Evolutionary conservation across 805 yeast species (phyloP).

Genomic region (Phaffomyces thermotolerans): DNA sequence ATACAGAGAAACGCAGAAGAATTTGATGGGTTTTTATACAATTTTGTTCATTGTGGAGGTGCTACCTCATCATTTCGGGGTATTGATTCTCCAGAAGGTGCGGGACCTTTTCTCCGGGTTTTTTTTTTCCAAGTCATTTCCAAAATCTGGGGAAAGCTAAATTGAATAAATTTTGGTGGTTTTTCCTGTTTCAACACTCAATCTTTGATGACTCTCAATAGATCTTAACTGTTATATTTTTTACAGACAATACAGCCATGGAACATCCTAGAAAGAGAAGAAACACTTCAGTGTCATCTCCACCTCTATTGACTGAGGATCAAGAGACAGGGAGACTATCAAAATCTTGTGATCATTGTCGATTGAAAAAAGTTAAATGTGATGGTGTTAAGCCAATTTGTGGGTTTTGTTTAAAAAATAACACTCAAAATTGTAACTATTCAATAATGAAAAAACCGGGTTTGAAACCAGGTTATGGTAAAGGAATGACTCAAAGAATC

Average conservation of each 20-base stretch:
- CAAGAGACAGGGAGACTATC: constrained; percentile 10
- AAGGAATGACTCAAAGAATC: constrained; percentile 15
- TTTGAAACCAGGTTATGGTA: constrained; percentile 20
- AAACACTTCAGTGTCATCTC: background rate
- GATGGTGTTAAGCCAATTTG: constrained; percentile 17
- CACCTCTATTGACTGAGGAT: background rate
- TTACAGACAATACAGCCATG: background rate
- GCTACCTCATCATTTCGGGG: background rate
- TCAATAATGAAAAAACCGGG: constrained; percentile 20
- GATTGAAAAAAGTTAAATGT: constrained; percentile 19
- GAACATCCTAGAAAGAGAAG: constrained; percentile 3
- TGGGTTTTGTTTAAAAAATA: constrained; percentile 14
- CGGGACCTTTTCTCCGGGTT: background rate
- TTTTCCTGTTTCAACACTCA: too few relatives aligned
- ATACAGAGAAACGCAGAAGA: too few relatives aligned
- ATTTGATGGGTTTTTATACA: background rate
- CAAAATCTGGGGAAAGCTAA: background rate
- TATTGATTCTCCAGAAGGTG: background rate
- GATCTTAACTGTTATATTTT: too few relatives aligned
- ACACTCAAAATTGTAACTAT: constrained; percentile 9
- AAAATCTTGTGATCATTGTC: constrained; percentile 18
- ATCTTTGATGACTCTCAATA: too few relatives aligned
- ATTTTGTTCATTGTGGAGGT: too few relatives aligned
- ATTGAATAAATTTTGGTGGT: background rate
- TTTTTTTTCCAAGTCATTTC: background rate